A percentile compares a stretch with the other conserved stretches of the same genome.
These are phyloP conservation scores for Pleurotus salmoneostramineus DNA, from an alignment of 768 basidiomycete genomes.

Conservation along the genomic window DNA sequence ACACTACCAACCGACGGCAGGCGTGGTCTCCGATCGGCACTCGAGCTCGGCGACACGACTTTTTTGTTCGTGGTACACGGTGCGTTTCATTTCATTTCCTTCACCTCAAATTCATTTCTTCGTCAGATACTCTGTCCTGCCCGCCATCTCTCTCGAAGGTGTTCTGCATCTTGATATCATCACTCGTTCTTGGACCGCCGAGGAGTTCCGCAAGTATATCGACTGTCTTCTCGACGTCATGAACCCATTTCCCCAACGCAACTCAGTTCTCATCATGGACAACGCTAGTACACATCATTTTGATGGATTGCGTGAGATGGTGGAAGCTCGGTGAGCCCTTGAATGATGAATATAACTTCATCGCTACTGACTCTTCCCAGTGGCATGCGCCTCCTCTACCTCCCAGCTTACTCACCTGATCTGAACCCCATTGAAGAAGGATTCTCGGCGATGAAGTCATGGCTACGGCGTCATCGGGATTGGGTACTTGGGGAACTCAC, in stretches of 20 bases:
- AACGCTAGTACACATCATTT: constrained; percentile 31
- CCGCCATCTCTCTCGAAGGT: constrained; percentile 29
- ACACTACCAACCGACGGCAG: constrained; percentile 13
- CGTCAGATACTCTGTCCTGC: constrained; percentile 30
- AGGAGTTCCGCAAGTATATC: constrained; percentile 26
- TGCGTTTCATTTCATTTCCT: constrained; percentile 10
- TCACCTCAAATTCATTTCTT: neutral
- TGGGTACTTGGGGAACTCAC: neutral
- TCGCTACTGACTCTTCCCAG: neutral
- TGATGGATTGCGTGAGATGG: constrained; percentile 19
- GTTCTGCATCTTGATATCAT: constrained; percentile 24
- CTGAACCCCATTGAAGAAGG: constrained; percentile 13
- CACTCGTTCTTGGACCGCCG: constrained; percentile 22
- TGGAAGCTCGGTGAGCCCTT: constrained; percentile 25
- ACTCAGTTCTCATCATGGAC: constrained; percentile 36
- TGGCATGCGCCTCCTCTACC: constrained; percentile 7
- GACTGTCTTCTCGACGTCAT: constrained; percentile 27
- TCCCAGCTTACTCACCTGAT: constrained; percentile 10
- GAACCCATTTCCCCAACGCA: constrained; percentile 28
- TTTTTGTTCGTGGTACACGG: constrained; percentile 23
- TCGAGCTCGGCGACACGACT: constrained; percentile 17
- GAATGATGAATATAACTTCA: neutral
- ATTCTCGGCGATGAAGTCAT: constrained; percentile 22
- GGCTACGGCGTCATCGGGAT: constrained; percentile 9
- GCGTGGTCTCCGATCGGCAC: constrained; percentile 23